These are phyloP conservation scores for Rhizopus stolonifer DNA, from an alignment of 371 early-diverging fungal species.

Conservation along the genomic window DNA sequence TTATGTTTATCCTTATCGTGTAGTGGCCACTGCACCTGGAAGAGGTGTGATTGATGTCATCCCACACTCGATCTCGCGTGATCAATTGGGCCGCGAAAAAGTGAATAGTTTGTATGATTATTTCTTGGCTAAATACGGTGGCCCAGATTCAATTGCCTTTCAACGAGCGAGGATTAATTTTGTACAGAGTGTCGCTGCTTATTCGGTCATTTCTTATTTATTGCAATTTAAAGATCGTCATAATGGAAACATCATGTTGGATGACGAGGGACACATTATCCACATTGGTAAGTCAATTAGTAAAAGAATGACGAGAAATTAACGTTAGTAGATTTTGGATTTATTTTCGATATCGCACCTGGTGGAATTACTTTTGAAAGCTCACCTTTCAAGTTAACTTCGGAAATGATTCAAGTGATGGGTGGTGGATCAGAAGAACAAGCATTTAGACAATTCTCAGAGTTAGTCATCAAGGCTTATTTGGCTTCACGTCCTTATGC, in stretches of 20 bases:
- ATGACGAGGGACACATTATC: constrained; percentile 95
- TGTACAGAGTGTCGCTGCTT: constrained; percentile 96
- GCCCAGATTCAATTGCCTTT: constrained; percentile 88
- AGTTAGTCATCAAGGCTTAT: constrained; percentile 90
- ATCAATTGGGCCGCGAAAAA: constrained; percentile 98
- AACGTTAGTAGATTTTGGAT: constrained; percentile 89
- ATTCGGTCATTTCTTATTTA: constrained; percentile 94
- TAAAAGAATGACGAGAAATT: no score
- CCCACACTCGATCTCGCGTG: constrained; percentile 97
- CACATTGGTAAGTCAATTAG: constrained; percentile 88
- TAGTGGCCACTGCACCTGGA: constrained; percentile 97
- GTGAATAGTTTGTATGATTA: constrained; percentile 97
- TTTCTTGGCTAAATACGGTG: constrained; percentile 93
- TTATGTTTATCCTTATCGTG: constrained; percentile 97
- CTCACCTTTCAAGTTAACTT: constrained; percentile 98
- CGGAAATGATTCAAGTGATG: constrained; percentile 98
- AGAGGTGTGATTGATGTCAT: constrained; percentile 99
- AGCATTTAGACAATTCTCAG: constrained; percentile 84
- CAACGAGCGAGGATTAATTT: constrained; percentile 94
- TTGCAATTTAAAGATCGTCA: constrained; percentile 99
- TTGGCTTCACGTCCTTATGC: constrained; percentile 91
- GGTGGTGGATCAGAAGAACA: constrained; percentile 86
- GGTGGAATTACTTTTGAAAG: constrained; percentile 98
- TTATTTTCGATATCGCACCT: constrained; percentile 98
- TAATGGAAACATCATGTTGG: constrained; percentile 99